A percentile compares a stretch with the other conserved stretches of the same genome.
Evolutionary conservation across 305 asterid species (phyloP).

Genomic region (Solanum hybrid): DNA sequence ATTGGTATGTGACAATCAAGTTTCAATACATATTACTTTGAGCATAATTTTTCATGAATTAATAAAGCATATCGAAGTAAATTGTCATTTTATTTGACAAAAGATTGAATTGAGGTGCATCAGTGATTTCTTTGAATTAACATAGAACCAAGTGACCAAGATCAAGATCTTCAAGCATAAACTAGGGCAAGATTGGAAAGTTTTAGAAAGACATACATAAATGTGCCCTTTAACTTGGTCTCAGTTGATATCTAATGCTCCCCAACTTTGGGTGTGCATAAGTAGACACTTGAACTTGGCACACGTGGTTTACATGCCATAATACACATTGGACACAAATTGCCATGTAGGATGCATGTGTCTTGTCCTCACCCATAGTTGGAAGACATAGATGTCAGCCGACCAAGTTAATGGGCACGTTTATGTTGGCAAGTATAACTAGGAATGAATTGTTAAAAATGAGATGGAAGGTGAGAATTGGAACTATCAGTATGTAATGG

Average conservation of each 20-base stretch:
- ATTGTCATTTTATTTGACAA: not conserved
- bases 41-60: not conserved
- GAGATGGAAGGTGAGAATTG: not conserved
- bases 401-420: not conserved
- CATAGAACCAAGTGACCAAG: not conserved
- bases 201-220: not conserved
- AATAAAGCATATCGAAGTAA: not conserved
- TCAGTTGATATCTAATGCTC: not conserved
- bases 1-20: not conserved
- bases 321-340: not conserved
- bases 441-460: not conserved
- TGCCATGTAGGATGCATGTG: not conserved
- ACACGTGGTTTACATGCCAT: not conserved
- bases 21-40: not conserved
- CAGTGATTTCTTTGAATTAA: not conserved
- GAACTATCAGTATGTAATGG: not conserved
- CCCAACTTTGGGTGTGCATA: not conserved
- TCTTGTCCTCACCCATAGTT: not conserved
- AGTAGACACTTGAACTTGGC: not conserved
- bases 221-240: not conserved
- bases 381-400: not conserved
- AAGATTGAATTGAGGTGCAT: not conserved
- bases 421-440: not conserved
- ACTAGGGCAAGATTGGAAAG: not conserved
- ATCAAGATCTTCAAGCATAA: not conserved